Conservation (phyloP, 2,329 filamentous ascomycete species). For the Talaromyces sp. region DNA sequence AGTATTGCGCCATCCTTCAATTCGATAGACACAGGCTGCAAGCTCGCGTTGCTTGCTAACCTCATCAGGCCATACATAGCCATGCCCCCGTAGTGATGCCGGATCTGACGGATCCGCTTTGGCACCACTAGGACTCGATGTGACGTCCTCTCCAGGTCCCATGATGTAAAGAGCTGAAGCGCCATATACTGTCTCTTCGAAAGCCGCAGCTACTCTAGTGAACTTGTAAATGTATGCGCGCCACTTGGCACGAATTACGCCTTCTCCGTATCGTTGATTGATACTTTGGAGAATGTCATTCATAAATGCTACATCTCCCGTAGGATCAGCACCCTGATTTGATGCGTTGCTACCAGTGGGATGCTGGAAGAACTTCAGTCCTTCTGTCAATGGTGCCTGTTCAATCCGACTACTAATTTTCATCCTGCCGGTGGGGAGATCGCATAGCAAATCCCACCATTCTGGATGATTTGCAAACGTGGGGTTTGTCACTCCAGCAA, state of each 20-base stretch:
- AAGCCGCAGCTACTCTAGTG: constrained; percentile 84
- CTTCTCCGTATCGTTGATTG: constrained; percentile 79
- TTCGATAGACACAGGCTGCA: constrained; percentile 83
- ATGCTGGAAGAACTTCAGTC: constrained; percentile 74
- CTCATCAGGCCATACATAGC: constrained; percentile 93
- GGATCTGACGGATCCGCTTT: constrained; percentile 38
- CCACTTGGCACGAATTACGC: constrained; percentile 88
- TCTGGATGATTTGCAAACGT: constrained; percentile 92
- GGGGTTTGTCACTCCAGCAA: constrained; percentile 95
- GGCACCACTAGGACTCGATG: constrained; percentile 45
- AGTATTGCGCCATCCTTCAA: constrained; percentile 96
- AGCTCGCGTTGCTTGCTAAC: constrained; percentile 76
- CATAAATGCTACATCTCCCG: constrained; percentile 88
- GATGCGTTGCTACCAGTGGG: constrained; percentile 21
- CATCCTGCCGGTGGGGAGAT: constrained; percentile 85
- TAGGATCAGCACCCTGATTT: constrained; percentile 57
- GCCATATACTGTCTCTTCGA: constrained; percentile 93
- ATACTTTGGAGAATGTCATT: constrained; percentile 79
- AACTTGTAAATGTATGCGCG: constrained; percentile 93
- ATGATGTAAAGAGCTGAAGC: constrained; percentile 80
- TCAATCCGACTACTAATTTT: constrained; percentile 92
- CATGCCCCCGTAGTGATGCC: constrained; percentile 70
- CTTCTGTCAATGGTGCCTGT: constrained; percentile 74
- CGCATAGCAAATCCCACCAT: constrained; percentile 98
- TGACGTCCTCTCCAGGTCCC: constrained; percentile 64